These are phyloP conservation scores for Carex pumila DNA, from an alignment of 176 grass and related monocot genomes.

Conservation along the genomic window DNA sequence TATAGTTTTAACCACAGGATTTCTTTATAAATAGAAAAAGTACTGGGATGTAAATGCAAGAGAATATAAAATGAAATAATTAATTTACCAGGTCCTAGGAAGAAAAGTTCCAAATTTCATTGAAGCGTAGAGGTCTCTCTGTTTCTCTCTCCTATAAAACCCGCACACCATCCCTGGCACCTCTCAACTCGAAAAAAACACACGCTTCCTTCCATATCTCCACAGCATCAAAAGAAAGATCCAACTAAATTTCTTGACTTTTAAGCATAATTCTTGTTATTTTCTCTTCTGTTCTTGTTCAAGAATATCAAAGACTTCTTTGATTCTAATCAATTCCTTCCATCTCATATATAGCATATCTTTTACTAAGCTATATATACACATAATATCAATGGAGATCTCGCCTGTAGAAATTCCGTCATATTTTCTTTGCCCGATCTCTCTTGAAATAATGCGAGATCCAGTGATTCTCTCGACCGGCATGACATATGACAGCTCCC, in stretches of 20 bases:
- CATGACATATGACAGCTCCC: constrained; percentile 85
- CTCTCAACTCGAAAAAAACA: background rate
- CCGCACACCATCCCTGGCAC: background rate
- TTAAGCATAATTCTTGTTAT: no score
- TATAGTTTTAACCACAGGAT: background rate
- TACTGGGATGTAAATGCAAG: background rate
- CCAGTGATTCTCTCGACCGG: constrained; percentile 82
- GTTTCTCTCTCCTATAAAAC: constrained; percentile 25
- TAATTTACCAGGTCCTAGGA: constrained; percentile 10
- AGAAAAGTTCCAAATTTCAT: constrained; percentile 23
- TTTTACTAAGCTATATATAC: background rate
- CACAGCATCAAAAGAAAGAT: no score
- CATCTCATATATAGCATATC: background rate
- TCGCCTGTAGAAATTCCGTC: constrained; percentile 48
- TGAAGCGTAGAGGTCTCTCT: constrained; percentile 26
- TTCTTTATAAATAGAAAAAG: background rate
- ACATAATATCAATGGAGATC: constrained; percentile 26
- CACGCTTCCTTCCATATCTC: no score
- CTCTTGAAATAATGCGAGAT: constrained; percentile 75
- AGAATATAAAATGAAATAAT: background rate
- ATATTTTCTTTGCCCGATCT: constrained; percentile 86
- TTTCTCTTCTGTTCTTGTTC: no score
- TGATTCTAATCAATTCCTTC: background rate
- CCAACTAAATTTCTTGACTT: no score
- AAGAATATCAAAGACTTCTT: background rate